These are phyloP conservation scores for Penicillium lividum DNA, from an alignment of 495 filamentous ascomycete genomes.

Conservation along the genomic window DNA sequence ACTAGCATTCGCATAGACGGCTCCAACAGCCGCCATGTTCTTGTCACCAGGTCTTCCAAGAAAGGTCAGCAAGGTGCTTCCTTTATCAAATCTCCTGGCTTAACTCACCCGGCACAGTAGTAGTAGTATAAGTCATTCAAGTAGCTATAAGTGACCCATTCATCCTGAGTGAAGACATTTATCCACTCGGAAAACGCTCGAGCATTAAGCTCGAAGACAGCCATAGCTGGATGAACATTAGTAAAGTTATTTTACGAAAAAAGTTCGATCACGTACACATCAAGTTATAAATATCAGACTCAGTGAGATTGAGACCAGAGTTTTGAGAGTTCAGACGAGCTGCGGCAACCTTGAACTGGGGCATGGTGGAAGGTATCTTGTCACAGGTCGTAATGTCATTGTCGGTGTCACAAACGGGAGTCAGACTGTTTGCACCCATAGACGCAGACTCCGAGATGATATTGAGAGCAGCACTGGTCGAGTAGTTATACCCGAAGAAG, in stretches of 20 bases:
- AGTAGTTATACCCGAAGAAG: conserved; percentile 53
- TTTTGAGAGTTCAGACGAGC: conserved; percentile 30
- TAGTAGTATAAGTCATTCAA: conserved; percentile 54
- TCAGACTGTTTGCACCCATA: conserved; percentile 53
- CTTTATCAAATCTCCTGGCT: neutral
- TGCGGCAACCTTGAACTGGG: conserved; percentile 23
- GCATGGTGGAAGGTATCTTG: conserved; percentile 9
- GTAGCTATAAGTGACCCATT: conserved; percentile 56
- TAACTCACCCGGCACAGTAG: conserved; percentile 48
- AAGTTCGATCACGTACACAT: conserved; percentile 20
- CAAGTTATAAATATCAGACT: conserved; percentile 22
- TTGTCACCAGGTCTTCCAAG: conserved; percentile 44
- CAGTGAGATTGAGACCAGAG: conserved; percentile 20
- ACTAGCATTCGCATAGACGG: conserved; percentile 55
- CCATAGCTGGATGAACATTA: conserved; percentile 29
- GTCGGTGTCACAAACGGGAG: conserved; percentile 36
- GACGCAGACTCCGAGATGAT: conserved; percentile 48
- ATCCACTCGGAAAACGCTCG: conserved; percentile 52
- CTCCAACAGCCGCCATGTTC: conserved; percentile 50
- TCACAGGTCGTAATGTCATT: conserved; percentile 11
- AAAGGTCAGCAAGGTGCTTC: conserved; percentile 3
- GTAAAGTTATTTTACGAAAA: neutral
- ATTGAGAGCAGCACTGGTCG: conserved; percentile 36
- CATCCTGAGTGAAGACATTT: conserved; percentile 51
- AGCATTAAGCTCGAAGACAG: conserved; percentile 55